Evolutionary conservation across 129 eudicot species (phyloP), one percentile per base, ranked within the genome.

Genomic region (Heracleum sosnowskyi): DNA sequence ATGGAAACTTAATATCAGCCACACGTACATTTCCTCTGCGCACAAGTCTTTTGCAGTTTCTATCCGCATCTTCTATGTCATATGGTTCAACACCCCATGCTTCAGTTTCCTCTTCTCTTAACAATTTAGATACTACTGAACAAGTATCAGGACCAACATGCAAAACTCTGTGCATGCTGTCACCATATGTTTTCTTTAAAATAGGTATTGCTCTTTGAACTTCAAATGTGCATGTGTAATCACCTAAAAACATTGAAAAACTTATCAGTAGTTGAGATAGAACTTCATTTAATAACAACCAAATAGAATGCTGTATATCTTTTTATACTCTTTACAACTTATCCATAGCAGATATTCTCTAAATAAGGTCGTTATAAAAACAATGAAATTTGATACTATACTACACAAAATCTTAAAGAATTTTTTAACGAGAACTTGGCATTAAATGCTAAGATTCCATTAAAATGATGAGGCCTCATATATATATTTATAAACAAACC

Each of bases 81-180:
- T 91, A 91, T 0, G 97, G 97, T 78, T 91, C 97, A 49, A 91
- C 89, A 66, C 97, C 97, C 90, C 90, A 91, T 33, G 93, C 97
- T 83, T 91, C 96, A 1, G 92, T 91, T 53, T 85, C 91, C 28
- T 87, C 91, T 73, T 86, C 93, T 80, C 83, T 88, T 42, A 87
- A 72, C 83, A 91, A 78, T 39, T 80, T 63, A 79, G 97, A 91
- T 22, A 91, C 97, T 37, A 91, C 89, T 16, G 93, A 86, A 76
- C 97, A 91, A 41, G 91, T 76, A 69, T 91, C 97, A 26, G 97
- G 97, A 15, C 97, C 97, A 44, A 91, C 93, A 35, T 91, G 97
- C 82, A 91, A 81, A 46, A 91, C 93, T 85, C 77, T 87, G 81
- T 41, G 93, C 97, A 91, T 91, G 66, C 83, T 86, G 53, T 91